These are phyloP conservation scores for Lepiota brunneoincarnata DNA, from an alignment of 768 basidiomycete species.

Conservation along the genomic window DNA sequence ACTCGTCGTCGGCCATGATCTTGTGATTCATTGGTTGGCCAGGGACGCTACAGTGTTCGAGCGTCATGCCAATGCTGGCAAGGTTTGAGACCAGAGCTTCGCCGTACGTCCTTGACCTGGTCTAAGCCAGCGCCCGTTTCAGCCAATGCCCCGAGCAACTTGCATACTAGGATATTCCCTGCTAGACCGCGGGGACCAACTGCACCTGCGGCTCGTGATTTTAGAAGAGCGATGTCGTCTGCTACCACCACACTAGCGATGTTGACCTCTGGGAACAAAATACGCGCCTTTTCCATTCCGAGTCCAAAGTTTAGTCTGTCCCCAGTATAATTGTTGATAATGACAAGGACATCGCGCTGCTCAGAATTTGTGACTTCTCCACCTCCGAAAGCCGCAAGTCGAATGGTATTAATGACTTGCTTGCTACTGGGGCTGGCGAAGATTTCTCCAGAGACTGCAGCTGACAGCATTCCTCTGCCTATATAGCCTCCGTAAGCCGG, in stretches of 20 bases:
- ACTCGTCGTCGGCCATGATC: conserved; percentile 24
- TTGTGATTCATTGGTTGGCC: conserved; percentile 28
- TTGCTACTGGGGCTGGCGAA: conserved; percentile 63
- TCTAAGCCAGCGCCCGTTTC: conserved; percentile 34
- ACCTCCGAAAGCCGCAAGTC: conserved; percentile 37
- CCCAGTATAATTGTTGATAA: conserved; percentile 51
- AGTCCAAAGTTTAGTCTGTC: conserved; percentile 60
- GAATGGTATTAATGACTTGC: conserved; percentile 49
- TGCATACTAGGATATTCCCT: conserved; percentile 51
- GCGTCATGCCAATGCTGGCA: conserved; percentile 36
- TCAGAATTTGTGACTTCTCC: neutral
- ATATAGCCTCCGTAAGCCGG: conserved; percentile 58
- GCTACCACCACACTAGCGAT: conserved; percentile 49
- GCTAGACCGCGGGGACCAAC: conserved; percentile 51
- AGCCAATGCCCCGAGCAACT: conserved; percentile 51
- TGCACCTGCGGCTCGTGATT: conserved; percentile 20
- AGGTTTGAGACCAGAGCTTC: conserved; percentile 30
- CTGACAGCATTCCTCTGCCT: conserved; percentile 53
- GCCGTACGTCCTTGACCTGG: conserved; percentile 30
- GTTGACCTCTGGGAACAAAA: conserved; percentile 24
- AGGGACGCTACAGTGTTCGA: conserved; percentile 61
- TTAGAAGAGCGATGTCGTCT: conserved; percentile 51
- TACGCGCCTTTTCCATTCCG: conserved; percentile 49
- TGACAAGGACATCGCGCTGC: conserved; percentile 30
- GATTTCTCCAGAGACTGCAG: conserved; percentile 58